Conservation (phyloP, 257 asterid species). For the Nicotiana sylvestris region DNA sequence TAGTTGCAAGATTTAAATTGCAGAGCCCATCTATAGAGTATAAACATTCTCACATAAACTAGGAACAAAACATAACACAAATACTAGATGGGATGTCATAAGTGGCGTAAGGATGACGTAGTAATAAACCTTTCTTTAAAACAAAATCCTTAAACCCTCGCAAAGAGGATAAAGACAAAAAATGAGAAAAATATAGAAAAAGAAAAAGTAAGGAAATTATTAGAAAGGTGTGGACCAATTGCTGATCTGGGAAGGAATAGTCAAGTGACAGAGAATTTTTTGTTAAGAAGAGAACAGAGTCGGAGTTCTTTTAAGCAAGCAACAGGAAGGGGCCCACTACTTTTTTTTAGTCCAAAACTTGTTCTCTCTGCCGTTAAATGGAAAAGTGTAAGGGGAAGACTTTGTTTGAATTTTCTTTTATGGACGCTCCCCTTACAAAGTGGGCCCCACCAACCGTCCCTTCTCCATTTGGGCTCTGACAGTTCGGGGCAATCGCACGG, state of each 20-base stretch:
- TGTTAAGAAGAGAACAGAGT: too few relatives aligned
- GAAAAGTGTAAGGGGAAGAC: too few relatives aligned
- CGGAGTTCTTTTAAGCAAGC: not conserved
- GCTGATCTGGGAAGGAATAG: not conserved
- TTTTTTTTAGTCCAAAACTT: not conserved
- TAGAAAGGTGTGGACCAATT: not conserved
- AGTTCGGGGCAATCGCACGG: too few relatives aligned
- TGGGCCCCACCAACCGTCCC: too few relatives aligned
- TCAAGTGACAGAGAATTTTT: not conserved
- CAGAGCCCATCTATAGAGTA: too few relatives aligned
- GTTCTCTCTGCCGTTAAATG: not conserved
- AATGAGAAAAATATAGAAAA: not conserved
- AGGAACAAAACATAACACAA: too few relatives aligned
- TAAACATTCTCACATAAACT: not conserved
- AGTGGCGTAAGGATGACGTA: constrained; percentile 20
- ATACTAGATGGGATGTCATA: constrained; percentile 8
- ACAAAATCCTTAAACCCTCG: not conserved
- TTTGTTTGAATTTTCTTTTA: too few relatives aligned
- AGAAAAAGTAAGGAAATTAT: constrained; percentile 17
- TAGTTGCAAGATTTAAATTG: not conserved
- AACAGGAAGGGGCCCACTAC: not conserved
- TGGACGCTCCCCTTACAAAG: too few relatives aligned
- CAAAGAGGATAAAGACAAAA: constrained; percentile 1
- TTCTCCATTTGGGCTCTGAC: too few relatives aligned
- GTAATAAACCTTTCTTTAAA: not conserved